These are phyloP conservation scores for Verticillium zaregamsianum DNA, from an alignment of 2,329 filamentous ascomycete species.

Conservation along the genomic window DNA sequence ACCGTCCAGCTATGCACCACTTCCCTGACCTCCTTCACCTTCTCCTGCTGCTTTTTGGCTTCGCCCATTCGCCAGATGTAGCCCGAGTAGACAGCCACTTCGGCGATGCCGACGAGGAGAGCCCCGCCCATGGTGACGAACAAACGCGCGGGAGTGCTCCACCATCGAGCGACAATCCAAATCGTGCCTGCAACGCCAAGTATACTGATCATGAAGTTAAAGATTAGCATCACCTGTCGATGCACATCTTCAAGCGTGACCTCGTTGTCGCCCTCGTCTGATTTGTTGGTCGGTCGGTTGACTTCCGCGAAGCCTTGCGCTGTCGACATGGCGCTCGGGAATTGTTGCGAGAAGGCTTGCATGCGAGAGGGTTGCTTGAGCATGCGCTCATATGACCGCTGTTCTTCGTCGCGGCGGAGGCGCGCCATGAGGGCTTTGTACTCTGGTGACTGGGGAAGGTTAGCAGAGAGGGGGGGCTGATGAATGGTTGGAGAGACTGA, in stretches of 20 bases:
- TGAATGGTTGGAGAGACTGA: constrained; percentile 34
- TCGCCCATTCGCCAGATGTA: constrained; percentile 70
- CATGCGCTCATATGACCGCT: constrained; percentile 78
- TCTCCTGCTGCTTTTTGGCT: constrained; percentile 59
- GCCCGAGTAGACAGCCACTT: constrained; percentile 72
- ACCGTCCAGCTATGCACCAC: constrained; percentile 70
- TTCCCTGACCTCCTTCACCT: constrained; percentile 60
- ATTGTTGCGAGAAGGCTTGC: constrained; percentile 58
- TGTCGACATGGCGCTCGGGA: constrained; percentile 42
- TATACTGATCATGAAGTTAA: constrained; percentile 87
- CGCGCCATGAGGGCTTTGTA: constrained; percentile 86
- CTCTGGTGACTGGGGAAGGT: constrained; percentile 59
- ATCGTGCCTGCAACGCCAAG: constrained; percentile 72
- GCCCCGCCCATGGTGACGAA: constrained; percentile 69
- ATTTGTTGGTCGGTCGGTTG: constrained; percentile 40
- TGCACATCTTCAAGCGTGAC: constrained; percentile 70
- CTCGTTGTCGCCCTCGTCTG: constrained; percentile 56
- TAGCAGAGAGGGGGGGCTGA: constrained; percentile 2
- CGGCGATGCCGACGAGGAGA: constrained; percentile 66
- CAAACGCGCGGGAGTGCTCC: constrained; percentile 66
- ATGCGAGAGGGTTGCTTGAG: constrained; percentile 52
- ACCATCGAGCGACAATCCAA: constrained; percentile 75
- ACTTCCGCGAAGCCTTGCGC: constrained; percentile 53
- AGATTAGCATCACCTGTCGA: constrained; percentile 76
- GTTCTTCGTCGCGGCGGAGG: constrained; percentile 78